Conservation (phyloP, 2,329 filamentous ascomycete genomes). For the Dactylellina leptospora region DNA sequence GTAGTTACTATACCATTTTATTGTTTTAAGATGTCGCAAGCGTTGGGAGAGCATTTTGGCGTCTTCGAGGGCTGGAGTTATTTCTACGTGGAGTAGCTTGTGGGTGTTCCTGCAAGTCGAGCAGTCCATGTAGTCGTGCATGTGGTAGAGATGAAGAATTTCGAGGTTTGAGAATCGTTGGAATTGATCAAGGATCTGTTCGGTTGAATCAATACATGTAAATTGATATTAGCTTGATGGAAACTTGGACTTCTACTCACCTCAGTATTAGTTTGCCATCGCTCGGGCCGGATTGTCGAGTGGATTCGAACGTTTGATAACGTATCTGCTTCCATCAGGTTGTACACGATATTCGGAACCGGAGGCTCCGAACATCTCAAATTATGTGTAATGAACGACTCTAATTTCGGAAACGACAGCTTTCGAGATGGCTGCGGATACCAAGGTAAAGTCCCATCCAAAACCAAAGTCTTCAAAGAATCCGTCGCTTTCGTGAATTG, state of each 20-base stretch:
- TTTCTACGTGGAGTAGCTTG: conserved; percentile 12
- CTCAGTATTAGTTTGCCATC: background rate
- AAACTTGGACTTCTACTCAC: background rate
- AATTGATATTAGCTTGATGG: background rate
- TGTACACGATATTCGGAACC: background rate
- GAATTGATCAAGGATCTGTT: conserved; percentile 19
- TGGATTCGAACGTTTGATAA: conserved; percentile 2
- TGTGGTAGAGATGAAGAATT: conserved; percentile 11
- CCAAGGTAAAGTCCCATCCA: conserved; percentile 1
- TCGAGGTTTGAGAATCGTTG: conserved; percentile 7
- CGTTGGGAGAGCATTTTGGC: background rate
- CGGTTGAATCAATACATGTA: background rate
- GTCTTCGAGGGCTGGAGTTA: conserved; percentile 2
- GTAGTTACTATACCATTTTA: conserved; percentile 25
- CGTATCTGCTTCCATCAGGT: conserved; percentile 1
- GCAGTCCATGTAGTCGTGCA: conserved; percentile 5
- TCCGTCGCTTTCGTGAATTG: background rate
- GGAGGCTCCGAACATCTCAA: background rate
- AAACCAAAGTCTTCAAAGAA: background rate
- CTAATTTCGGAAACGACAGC: conserved; percentile 11
- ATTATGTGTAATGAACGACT: background rate
- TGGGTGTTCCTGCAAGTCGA: conserved; percentile 1
- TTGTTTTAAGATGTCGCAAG: background rate
- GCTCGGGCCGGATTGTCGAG: background rate
- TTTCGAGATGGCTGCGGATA: background rate